A percentile compares a stretch with the other conserved stretches of the same genome.
Evolutionary conservation across 176 grass and related monocot species (phyloP).

Genomic region (Oryza rufipogon): DNA sequence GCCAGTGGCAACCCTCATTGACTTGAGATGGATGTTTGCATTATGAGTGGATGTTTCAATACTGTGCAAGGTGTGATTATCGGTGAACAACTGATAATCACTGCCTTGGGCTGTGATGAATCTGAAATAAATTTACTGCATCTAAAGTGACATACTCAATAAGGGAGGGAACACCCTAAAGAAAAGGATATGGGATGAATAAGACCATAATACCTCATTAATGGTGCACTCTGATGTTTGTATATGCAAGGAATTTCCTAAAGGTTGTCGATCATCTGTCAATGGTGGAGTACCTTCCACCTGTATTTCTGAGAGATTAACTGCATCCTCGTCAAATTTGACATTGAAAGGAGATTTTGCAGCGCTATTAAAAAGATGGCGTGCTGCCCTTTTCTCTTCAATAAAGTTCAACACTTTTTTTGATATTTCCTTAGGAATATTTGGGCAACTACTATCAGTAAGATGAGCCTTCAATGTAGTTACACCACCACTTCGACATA

Average conservation of each 20-base stretch:
- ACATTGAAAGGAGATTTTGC: slow-evolving; percentile 26
- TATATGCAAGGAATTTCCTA: slow-evolving; percentile 23
- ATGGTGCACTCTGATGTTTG: slow-evolving; percentile 10
- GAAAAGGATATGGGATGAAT: slow-evolving; percentile 34
- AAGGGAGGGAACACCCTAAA: slow-evolving; percentile 9
- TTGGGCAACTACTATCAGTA: slow-evolving; percentile 48
- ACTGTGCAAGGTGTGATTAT: slow-evolving; percentile 10
- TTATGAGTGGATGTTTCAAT: slow-evolving; percentile 14
- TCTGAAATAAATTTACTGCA: background rate
- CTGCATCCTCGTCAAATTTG: slow-evolving; percentile 35
- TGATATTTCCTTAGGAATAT: slow-evolving; percentile 53
- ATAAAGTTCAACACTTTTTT: slow-evolving; percentile 58
- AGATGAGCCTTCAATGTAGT: slow-evolving; percentile 68
- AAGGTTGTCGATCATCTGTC: slow-evolving; percentile 38
- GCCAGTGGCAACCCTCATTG: background rate
- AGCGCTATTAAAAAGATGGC: slow-evolving; percentile 43
- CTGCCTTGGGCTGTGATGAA: background rate
- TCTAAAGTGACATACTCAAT: background rate
- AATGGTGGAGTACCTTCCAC: slow-evolving; percentile 30
- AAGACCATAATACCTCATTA: slow-evolving; percentile 45
- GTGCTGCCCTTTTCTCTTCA: slow-evolving; percentile 56
- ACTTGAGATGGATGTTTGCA: slow-evolving; percentile 16
- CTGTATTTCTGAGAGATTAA: slow-evolving; percentile 36
- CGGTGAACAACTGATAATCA: background rate
- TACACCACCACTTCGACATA: slow-evolving; percentile 62